phyloP scores from a whole-genome alignment of 75 land plant genomes.

The Pseudotsuga menziesii region DNA sequence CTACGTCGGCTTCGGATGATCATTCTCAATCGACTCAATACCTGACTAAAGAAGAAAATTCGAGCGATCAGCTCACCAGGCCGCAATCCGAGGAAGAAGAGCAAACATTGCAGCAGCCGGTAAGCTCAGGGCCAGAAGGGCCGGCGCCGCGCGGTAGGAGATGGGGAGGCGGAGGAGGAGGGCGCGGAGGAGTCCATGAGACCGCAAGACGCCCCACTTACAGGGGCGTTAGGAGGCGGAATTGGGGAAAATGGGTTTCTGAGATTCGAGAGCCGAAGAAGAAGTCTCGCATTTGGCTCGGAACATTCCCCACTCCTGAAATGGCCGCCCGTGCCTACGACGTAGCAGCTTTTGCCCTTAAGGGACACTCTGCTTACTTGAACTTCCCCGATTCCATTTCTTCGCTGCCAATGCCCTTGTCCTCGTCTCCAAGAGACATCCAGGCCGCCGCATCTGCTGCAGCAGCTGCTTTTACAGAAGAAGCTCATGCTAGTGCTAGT shows the following conservation, averaged over 20 bases:
- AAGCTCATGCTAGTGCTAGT: background rate
- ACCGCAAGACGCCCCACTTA: conserved; percentile 11
- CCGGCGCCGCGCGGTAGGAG: too few species aligned
- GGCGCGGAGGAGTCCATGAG: background rate
- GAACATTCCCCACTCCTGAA: conserved; percentile 18
- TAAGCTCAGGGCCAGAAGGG: too few species aligned
- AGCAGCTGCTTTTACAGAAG: background rate
- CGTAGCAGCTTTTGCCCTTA: conserved; percentile 12
- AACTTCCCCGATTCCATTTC: conserved; percentile 12
- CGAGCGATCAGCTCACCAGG: too few species aligned
- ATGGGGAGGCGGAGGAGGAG: background rate
- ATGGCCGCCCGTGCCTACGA: conserved; percentile 21
- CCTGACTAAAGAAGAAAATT: too few species aligned
- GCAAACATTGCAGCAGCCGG: too few species aligned
- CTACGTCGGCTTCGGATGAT: too few species aligned
- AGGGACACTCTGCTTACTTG: conserved; percentile 12
- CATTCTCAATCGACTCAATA: too few species aligned
- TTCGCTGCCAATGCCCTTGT: conserved; percentile 7
- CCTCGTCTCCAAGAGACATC: conserved; percentile 5
- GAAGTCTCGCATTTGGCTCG: conserved; percentile 18
- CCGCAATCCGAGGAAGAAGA: too few species aligned
- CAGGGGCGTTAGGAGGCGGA: conserved; percentile 14
- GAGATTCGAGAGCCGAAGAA: conserved; percentile 22
- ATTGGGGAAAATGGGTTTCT: conserved; percentile 23
- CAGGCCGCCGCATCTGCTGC: conserved; percentile 20